Evolutionary conservation across 2,329 filamentous ascomycete species (phyloP), one percentile per base, ranked within the genome.

Genomic region (Alternaria sp.): DNA sequence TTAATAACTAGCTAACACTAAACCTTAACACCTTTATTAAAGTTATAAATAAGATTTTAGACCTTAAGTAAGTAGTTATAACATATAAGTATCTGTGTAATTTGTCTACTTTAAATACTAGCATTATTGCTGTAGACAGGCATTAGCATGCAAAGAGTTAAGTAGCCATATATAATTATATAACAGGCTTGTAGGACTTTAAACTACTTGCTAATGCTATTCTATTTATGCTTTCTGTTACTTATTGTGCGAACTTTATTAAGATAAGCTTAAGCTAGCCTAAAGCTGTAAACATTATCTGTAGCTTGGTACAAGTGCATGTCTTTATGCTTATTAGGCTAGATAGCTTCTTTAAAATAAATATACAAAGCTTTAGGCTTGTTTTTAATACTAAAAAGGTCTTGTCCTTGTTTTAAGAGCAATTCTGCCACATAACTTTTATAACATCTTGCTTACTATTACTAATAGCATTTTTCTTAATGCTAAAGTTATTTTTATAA

Each of bases 101-200:
- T 75, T 83, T 99, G 56, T 96, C 99, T 78, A 97, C 94, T 0
- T 85, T 96, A 53, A 93, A 96, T 77, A 99, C 95, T 0, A 91
- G 90, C 58, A 94, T 99, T 74, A 86, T 97, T 64, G 90, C 95
- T 65, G 87, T 99, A 54, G 95, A 99, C 77, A 88, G 95, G 41
- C 95, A 99, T 78, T 99, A 96, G 95, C 90, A 92, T 49, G 89
- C 89, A 56, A 96, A 96, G 81, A 98, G 99, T 91, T 90, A 93
- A 72, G 81, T 97, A 70, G 93, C 94, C 4, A 87, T 93, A 52
- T 88, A 96, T 55, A 99, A 99, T 77, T 95, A 99, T 72, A 81
- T 84, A 61, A 91, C 91, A 1, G 96, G 95, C 5, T 80, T 97
- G 8, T 99, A 96, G 96, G 95, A 99, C 78, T 98, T 98, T 71